Base-by-base conservation (phyloP, 345 rosid species). In the Kandelia obovata region DNA sequence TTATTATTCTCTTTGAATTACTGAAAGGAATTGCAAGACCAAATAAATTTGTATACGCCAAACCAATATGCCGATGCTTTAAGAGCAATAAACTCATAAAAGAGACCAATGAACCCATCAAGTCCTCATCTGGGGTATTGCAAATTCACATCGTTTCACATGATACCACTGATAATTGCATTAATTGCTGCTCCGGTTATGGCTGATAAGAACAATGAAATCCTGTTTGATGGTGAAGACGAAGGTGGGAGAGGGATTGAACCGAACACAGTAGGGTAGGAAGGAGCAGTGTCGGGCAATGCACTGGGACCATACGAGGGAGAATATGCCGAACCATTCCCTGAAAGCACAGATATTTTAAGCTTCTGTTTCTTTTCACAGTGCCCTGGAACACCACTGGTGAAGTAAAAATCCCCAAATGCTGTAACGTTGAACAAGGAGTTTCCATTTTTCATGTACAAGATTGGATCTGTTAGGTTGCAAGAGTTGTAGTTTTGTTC, bases 341-440 rank as follows among this genome's bases (percentile, higher is more conserved):
- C 89, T 11, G 69, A 39, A 39, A 37, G 51, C 49, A 92, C 91
- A 46, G 88, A 77, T 57, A 95, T 65, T 28, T 80, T 72, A 20
- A 95, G 85, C 85, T 88, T 92, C 91, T 95, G 99, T 75, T 81
- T 83, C 91, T 95, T 92, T 23, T 78, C 79, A 71, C 99, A 95
- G 73, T 82, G 93, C 47, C 98, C 96, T 2, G 89, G 53, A 16
- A 64, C 77, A 16, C 93, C 96, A 74, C 99, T 95, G 11, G 93
- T 87, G 92, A 95, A 95, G 83, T 83, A 95, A 37, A 79, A 80
- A 21, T 83, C 71, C 53, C 92, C 99, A 23, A 80, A 59, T 70
- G 78, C 68, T 11, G 96, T 92, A 21, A 92, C 79, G 76, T 95
- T 95, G 80, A 95, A 92, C 37, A 95, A 83, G 62, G 98, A 95